Evolutionary conservation across 176 grass and related monocot species (phyloP).

Genomic region (Oryza longistaminata): DNA sequence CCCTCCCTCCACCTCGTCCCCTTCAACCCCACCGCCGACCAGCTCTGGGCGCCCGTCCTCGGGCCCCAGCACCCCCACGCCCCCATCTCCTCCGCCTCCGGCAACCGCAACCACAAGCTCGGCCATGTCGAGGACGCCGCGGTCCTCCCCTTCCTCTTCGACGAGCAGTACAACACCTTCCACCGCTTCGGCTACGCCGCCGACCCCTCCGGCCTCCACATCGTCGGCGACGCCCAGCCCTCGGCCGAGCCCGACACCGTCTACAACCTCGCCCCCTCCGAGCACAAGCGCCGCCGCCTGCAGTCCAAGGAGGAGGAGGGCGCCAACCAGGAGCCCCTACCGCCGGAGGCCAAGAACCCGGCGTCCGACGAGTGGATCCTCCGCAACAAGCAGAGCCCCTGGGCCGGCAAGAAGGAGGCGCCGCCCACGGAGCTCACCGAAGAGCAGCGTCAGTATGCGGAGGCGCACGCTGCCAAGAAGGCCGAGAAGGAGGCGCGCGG

Average conservation of each 20-base stretch:
- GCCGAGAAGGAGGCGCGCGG: slow-evolving; percentile 85
- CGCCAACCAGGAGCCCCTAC: background rate
- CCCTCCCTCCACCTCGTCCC: slow-evolving; percentile 72
- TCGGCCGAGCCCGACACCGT: slow-evolving; percentile 62
- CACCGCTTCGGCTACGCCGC: slow-evolving; percentile 89
- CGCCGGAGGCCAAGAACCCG: slow-evolving; percentile 56
- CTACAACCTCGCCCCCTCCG: slow-evolving; percentile 84
- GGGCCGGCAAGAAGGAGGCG: slow-evolving; percentile 82
- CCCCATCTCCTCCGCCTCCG: slow-evolving; percentile 62
- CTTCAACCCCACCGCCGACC: slow-evolving; percentile 94
- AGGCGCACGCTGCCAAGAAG: slow-evolving; percentile 91
- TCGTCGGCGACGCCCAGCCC: slow-evolving; percentile 64
- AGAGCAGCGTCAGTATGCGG: slow-evolving; percentile 89
- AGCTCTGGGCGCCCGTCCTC: slow-evolving; percentile 87
- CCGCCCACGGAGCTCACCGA: slow-evolving; percentile 77
- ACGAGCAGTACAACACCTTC: slow-evolving; percentile 98
- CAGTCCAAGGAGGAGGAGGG: slow-evolving; percentile 47
- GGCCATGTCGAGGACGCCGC: slow-evolving; percentile 90
- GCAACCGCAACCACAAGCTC: slow-evolving; percentile 96
- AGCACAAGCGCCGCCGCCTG: slow-evolving; percentile 94
- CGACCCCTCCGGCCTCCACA: slow-evolving; percentile 81
- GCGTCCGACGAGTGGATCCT: slow-evolving; percentile 86
- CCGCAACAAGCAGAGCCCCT: slow-evolving; percentile 85
- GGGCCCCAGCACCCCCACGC: slow-evolving; percentile 80
- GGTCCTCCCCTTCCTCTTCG: slow-evolving; percentile 90